A percentile compares a stretch with the other conserved stretches of the same genome.
phyloP scores from a whole-genome alignment of 805 yeast species.

The Nakazawaea ernobii region DNA sequence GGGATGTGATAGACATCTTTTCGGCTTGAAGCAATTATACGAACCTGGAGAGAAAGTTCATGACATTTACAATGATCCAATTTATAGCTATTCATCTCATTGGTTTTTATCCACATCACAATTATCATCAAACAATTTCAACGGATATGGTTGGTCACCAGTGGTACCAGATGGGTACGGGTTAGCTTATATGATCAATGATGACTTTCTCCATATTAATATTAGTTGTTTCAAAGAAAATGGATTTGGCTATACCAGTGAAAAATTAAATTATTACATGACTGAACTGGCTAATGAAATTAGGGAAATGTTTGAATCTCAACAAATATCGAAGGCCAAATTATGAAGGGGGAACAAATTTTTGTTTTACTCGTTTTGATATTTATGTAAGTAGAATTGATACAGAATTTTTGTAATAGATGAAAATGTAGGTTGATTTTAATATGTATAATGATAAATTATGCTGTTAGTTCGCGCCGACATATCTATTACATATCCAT shows the following conservation, averaged over 20 bases:
- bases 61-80: slow-evolving; percentile 67
- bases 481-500: slow-evolving; percentile 3
- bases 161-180: slow-evolving; percentile 94
- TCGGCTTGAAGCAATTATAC: slow-evolving; percentile 77
- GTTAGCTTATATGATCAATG: slow-evolving; percentile 86
- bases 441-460: background rate
- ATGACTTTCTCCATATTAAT: slow-evolving; percentile 80
- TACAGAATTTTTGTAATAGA: background rate
- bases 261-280: slow-evolving; percentile 59
- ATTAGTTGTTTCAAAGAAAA: slow-evolving; percentile 66
- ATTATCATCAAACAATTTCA: slow-evolving; percentile 75
- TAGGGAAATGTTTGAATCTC: slow-evolving; percentile 48
- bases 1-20: slow-evolving; percentile 91
- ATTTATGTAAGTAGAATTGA: too few species aligned
- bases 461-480: too few species aligned
- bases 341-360: background rate
- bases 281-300: slow-evolving; percentile 78
- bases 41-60: slow-evolving; percentile 55
- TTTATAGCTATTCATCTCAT: slow-evolving; percentile 66
- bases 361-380: background rate
- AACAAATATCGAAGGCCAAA: slow-evolving; percentile 3
- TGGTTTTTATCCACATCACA: slow-evolving; percentile 93
- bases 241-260: slow-evolving; percentile 50
- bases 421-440: background rate
- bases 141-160: slow-evolving; percentile 95